Evolutionary conservation across 225 moss, liverwort and hornwort species (phyloP), one percentile per base, ranked within the genome.

Genomic region (Sphagnum contortum): DNA sequence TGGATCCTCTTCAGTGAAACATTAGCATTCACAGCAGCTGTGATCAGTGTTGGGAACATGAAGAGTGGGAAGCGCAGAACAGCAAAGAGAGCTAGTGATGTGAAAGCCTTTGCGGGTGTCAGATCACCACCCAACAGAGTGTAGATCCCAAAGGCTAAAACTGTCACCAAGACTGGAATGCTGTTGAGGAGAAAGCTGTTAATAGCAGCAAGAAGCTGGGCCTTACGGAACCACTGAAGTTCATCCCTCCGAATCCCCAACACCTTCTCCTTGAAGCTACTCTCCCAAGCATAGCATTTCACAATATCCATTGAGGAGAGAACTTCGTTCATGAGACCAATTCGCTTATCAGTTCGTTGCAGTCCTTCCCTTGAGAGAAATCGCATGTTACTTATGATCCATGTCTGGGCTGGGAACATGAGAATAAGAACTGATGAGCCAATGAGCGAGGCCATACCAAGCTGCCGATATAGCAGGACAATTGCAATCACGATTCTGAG

Each of bases 251-350:
- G 76, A 3, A 83, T 71, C 48, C 49, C 62, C 3, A 60, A 45
- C 48, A 83, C 76, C 65, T 79, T 83, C 11, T 51, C 44, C 63
- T 62, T 67, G 61, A 83, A 83, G 62, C 79, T 83, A 48, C 63
- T 50, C 65, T 83, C 83, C 83, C 83, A 79, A 45, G 76, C 83
- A 57, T 79, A 83, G 62, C 79, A 83, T 62, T 83, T 83, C 12
- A 83, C 83, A 64, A 79, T 74, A 61, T 83, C 83, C 83, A 83
- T 79, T 10, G 79, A 79, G 63, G 69, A 58, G 54, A 79, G 51
- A 8, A 83, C 74, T 58, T 83, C 83, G 46, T 79, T 83, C 83
- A 83, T 83, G 3, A 83, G 71, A 29, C 83, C 83, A 57, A 79
- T 83, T 9, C 83, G 79, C 62, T 66, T 76, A 54, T 83, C 79